Percentiles rank a stretch among this genome's conserved stretches.
Conservation (phyloP, 129 eudicot species). For the Helianthus tuberosus region DNA sequence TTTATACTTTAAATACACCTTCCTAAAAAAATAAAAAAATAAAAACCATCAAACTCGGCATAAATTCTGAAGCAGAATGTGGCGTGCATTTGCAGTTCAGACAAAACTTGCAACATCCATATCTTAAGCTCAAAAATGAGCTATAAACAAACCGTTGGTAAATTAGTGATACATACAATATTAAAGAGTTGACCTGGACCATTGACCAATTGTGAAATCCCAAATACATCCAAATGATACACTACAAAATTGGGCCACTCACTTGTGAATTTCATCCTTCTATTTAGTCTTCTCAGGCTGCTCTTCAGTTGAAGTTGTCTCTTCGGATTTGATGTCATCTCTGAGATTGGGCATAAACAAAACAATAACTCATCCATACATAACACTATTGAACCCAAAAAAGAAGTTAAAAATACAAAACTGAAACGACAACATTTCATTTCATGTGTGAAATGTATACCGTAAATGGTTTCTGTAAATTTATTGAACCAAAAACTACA, state of each 20-base stretch:
- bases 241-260: slow-evolving; percentile 1
- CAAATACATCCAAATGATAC: not conserved
- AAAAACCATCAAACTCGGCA: no score
- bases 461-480: not conserved
- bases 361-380: not conserved
- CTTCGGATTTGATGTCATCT: not conserved
- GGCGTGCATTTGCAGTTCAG: not conserved
- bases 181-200: slow-evolving; percentile 9
- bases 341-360: slow-evolving; percentile 1
- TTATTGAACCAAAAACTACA: not conserved
- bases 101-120: slow-evolving; percentile 19
- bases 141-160: not conserved
- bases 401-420: not conserved
- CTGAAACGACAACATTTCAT: not conserved
- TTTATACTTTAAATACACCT: no score
- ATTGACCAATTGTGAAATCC: not conserved
- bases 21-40: no score
- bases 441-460: not conserved
- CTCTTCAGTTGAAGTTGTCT: not conserved
- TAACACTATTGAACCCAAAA: not conserved
- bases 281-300: not conserved
- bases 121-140: slow-evolving; percentile 14
- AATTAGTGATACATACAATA: slow-evolving; percentile 11
- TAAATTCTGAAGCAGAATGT: not conserved
- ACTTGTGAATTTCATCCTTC: not conserved